A percentile compares a stretch with the other conserved stretches of the same genome.
phyloP scores from a whole-genome alignment of 176 grass and related monocot species.

The Rhynchospora tenuis region DNA sequence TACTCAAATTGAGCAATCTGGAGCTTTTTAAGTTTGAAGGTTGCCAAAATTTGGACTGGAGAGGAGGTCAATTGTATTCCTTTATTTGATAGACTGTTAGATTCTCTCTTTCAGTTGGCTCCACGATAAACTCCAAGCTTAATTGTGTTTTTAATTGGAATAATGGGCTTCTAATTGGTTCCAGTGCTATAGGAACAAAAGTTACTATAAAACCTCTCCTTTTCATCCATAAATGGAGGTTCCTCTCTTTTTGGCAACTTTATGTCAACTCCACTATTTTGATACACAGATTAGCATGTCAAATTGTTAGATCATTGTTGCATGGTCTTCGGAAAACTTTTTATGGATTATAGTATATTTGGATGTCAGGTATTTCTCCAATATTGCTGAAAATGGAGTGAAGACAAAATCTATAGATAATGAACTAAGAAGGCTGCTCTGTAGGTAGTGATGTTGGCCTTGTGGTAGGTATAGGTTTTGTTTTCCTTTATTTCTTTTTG shows the following conservation, averaged over 20 bases:
- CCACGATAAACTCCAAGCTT: neutral
- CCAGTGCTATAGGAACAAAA: neutral
- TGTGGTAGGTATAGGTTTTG: constrained; percentile 16
- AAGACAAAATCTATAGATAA: neutral
- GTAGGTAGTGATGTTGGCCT: neutral
- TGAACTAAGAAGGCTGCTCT: constrained; percentile 1
- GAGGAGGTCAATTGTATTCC: neutral
- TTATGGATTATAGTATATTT: neutral
- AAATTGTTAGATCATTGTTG: neutral
- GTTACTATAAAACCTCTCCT: neutral
- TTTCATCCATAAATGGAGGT: neutral
- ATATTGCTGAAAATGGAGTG: neutral
- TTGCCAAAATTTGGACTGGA: neutral
- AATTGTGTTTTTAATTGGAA: neutral
- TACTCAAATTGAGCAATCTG: neutral
- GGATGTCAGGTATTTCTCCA: neutral
- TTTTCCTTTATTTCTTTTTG: neutral
- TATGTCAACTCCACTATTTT: neutral
- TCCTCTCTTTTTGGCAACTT: neutral
- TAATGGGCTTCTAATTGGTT: constrained; percentile 18
- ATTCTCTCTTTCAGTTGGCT: constrained; percentile 13
- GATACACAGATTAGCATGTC: neutral
- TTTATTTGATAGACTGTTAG: constrained; percentile 3
- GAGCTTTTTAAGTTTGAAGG: neutral
- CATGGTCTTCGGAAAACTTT: neutral